Percentiles rank a stretch among this genome's conserved stretches.
Conservation (phyloP, 257 asterid genomes). For the Anisodus acutangulus region DNA sequence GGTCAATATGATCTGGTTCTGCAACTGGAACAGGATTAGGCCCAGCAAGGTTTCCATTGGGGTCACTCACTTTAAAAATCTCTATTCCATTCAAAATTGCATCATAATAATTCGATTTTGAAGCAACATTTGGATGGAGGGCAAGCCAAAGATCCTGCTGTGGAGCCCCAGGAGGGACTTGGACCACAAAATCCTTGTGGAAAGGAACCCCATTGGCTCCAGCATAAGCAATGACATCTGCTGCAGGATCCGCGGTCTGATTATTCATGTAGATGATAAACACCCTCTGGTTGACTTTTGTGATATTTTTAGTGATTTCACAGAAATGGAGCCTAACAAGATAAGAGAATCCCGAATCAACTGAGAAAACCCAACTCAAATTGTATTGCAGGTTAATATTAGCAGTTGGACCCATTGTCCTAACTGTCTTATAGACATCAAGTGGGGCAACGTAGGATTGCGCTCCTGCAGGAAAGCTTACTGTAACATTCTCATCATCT, state of each 20-base stretch:
- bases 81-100: constrained; percentile 88
- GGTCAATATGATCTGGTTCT: constrained; percentile 39
- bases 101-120: constrained; percentile 54
- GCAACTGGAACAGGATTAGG: constrained; percentile 74
- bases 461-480: constrained; percentile 40
- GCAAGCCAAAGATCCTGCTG: constrained; percentile 75
- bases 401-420: constrained; percentile 57
- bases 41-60: constrained; percentile 76
- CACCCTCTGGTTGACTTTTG: constrained; percentile 48
- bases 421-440: constrained; percentile 51
- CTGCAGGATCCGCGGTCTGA: constrained; percentile 48
- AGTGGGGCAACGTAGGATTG: constrained; percentile 53
- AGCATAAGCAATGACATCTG: constrained; percentile 58
- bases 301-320: constrained; percentile 45
- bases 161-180: constrained; percentile 59
- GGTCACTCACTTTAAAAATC: constrained; percentile 67
- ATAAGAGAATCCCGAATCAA: constrained; percentile 60
- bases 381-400: constrained; percentile 46
- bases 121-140: constrained; percentile 53
- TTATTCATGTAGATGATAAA: constrained; percentile 50
- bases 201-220: constrained; percentile 55
- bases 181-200: constrained; percentile 65
- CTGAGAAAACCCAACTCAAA: constrained; percentile 56
- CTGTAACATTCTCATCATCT: constrained; percentile 43
- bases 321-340: constrained; percentile 68